phyloP scores from a whole-genome alignment of 352 stramenopile genomes.

The Pythium plurisporium region DNA sequence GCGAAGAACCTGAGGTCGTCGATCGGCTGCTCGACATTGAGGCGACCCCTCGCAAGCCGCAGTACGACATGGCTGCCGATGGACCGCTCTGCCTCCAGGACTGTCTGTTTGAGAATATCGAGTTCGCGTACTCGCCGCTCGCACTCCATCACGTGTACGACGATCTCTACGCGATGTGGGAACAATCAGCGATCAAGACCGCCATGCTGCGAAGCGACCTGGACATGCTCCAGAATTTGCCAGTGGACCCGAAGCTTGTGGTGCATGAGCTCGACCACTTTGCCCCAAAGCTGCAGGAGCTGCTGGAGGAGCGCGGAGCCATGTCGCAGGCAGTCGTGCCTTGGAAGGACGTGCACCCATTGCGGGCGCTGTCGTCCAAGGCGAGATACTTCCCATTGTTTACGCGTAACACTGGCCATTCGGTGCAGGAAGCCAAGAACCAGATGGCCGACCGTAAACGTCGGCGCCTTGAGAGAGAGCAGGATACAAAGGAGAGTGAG shows the following conservation, averaged over 20 bases:
- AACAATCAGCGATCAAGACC: slow-evolving; percentile 66
- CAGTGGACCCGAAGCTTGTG: slow-evolving; percentile 34
- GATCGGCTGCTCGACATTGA: slow-evolving; percentile 91
- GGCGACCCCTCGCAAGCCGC: slow-evolving; percentile 72
- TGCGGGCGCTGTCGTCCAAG: slow-evolving; percentile 53
- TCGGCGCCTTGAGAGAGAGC: slow-evolving; percentile 32
- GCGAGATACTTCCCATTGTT: slow-evolving; percentile 59
- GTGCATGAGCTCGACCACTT: slow-evolving; percentile 74
- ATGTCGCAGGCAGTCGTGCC: slow-evolving; percentile 27
- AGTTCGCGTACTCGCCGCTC: slow-evolving; percentile 77
- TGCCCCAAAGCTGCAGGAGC: slow-evolving; percentile 62
- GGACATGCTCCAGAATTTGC: slow-evolving; percentile 48
- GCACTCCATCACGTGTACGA: slow-evolving; percentile 72
- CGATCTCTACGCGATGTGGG: slow-evolving; percentile 83
- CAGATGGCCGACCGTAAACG: slow-evolving; percentile 74
- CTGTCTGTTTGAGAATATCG: slow-evolving; percentile 90
- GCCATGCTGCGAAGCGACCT: slow-evolving; percentile 73
- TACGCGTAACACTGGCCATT: slow-evolving; percentile 66
- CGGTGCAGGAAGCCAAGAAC: slow-evolving; percentile 74
- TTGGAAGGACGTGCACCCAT: slow-evolving; percentile 55
- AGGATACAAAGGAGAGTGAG: slow-evolving; percentile 9
- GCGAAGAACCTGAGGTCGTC: slow-evolving; percentile 90
- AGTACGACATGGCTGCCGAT: slow-evolving; percentile 96
- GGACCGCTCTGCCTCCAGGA: slow-evolving; percentile 96
- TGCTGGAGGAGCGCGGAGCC: slow-evolving; percentile 63